Base-by-base conservation (phyloP, 2,329 filamentous ascomycete species). In the Pseudogymnoascus sp. region DNA sequence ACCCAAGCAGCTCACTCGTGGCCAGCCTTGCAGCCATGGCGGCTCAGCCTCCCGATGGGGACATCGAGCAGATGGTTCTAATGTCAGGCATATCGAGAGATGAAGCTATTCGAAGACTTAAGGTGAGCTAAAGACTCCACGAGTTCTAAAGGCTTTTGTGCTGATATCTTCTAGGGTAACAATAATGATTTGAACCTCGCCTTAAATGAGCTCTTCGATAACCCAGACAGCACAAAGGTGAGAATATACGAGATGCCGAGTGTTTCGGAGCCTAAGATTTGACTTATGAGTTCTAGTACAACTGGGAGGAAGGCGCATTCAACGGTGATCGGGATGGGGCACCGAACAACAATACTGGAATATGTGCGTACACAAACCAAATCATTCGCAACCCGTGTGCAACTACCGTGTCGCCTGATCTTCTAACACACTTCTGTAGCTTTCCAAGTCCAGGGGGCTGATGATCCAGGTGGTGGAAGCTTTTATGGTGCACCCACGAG, bases 231-330 rank as follows among this genome's bases (percentile, higher is more conserved):
- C 59, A 69, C 66, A n/a, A 78, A 79, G 73, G 78, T 79, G 71
- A 43, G 62, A 35, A 61, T 12, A 60, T 50, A 5, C 24, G 46
- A 65, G 61, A 67, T 35, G 61, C 65, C 38, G 62, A 22, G 61
- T 46, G 28, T 12, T 59, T 35, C 50, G 26, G n/a, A 60, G 28
- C 14, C 19, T 50, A 22, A 60, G 62, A 40, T 62, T 66, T 61
- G 61, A 53, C 33, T 37, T 53, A 62, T 28, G 64, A 81, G 79
- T 82, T 82, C 64, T 75, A 81, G 71, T 84, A 84, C 66, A 73
- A 73, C 28, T 87, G 84, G 83, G 79, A 85, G 65, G 84, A 87
- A 61, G 74, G 71, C 31, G 76, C 78, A 46, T 87, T 85, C 65
- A 72, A 72, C 4, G 78, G 78, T 40, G 81, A 81, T 66, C 77